A percentile compares a stretch with the other conserved stretches of the same genome.
Evolutionary conservation across 2,329 filamentous ascomycete species (phyloP).

Genomic region (Epichloe gansuensis): DNA sequence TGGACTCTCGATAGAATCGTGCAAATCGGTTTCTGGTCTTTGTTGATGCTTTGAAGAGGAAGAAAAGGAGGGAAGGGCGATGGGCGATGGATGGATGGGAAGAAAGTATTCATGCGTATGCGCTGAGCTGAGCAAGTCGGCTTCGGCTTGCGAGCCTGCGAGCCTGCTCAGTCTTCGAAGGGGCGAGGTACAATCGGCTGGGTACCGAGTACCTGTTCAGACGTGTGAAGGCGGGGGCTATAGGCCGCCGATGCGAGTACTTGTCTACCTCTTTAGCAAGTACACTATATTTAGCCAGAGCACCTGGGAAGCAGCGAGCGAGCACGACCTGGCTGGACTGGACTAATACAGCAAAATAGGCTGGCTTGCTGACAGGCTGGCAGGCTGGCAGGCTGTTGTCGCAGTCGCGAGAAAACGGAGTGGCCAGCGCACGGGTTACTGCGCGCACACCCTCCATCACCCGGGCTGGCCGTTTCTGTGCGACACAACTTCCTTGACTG

Average conservation of each 20-base stretch:
- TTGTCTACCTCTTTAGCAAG: neutral
- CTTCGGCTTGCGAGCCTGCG: neutral
- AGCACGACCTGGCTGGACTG: neutral
- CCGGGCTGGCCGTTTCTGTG: neutral
- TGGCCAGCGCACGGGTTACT: neutral
- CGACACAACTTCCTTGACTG: neutral
- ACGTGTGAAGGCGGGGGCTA: too few species aligned
- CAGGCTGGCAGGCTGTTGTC: neutral
- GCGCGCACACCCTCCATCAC: neutral
- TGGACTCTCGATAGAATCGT: conserved; percentile 42
- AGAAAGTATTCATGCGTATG: conserved; percentile 12
- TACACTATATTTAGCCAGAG: neutral
- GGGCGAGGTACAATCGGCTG: neutral
- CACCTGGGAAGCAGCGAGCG: neutral
- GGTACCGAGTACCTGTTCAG: neutral
- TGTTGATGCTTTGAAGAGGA: conserved; percentile 35
- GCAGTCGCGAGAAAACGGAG: neutral
- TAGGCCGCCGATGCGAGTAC: neutral
- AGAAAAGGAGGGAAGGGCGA: conserved; percentile 25
- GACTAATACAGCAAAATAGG: too few species aligned
- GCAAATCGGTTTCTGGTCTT: conserved; percentile 38
- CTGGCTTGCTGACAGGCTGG: too few species aligned
- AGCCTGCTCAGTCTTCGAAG: neutral
- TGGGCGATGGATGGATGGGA: conserved; percentile 18
- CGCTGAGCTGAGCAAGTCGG: neutral